Conservation (phyloP, 2,329 filamentous ascomycete genomes). For the Microascus cirrosus region DNA sequence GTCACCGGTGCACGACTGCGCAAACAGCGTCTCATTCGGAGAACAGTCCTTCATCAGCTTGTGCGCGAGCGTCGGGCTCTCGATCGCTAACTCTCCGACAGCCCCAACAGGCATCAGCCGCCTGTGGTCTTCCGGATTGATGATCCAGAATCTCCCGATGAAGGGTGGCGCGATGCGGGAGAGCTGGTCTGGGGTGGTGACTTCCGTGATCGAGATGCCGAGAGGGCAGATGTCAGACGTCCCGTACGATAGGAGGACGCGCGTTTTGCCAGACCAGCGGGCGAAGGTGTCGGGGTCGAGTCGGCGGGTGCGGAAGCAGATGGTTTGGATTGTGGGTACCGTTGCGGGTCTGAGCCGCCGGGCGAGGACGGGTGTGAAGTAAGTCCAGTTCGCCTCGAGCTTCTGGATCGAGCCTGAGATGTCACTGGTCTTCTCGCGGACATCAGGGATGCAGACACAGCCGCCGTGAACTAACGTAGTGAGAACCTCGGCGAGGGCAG, state of each 20-base stretch:
- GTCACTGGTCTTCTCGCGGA: conserved; percentile 35
- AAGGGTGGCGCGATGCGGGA: conserved; percentile 35
- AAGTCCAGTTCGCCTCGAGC: conserved; percentile 39
- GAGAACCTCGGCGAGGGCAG: conserved; percentile 38
- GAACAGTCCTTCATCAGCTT: conserved; percentile 8
- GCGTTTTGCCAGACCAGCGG: conserved; percentile 32
- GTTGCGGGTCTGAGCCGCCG: conserved; percentile 24
- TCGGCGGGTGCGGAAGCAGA: conserved; percentile 36
- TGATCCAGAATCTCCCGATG: conserved; percentile 37
- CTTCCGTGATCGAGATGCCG: conserved; percentile 34
- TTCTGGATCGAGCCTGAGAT: conserved; percentile 35
- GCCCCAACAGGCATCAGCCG: conserved; percentile 41
- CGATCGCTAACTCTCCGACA: conserved; percentile 48
- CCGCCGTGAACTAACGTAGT: conserved; percentile 43
- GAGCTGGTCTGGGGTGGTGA: conserved; percentile 22
- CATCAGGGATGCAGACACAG: conserved; percentile 46
- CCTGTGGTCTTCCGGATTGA: conserved; percentile 38
- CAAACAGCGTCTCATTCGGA: conserved; percentile 11
- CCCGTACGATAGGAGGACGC: conserved; percentile 39
- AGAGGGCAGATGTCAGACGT: conserved; percentile 39
- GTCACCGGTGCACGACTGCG: conserved; percentile 10
- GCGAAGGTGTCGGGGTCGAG: conserved; percentile 36
- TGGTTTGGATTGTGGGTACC: conserved; percentile 24
- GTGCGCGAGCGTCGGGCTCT: conserved; percentile 30
- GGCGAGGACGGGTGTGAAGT: conserved; percentile 50